A percentile compares a stretch with the other conserved stretches of the same genome.
phyloP scores from a whole-genome alignment of 106 monocot genomes.

The Platanthera zijinensis region DNA sequence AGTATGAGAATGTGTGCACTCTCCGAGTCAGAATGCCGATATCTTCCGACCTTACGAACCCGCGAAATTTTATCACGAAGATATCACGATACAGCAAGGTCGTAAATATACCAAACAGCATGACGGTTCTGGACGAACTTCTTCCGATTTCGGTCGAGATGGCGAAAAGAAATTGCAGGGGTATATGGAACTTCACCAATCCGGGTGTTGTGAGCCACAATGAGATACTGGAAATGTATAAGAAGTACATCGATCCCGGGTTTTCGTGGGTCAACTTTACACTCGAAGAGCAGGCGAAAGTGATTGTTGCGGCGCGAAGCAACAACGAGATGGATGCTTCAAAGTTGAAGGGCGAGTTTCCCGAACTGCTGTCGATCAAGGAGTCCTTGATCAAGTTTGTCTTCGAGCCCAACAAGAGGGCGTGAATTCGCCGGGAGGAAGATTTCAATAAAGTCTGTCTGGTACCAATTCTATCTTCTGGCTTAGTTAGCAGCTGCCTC shows the following conservation, averaged over 20 bases:
- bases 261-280: slow-evolving; percentile 11
- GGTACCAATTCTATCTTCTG: background rate
- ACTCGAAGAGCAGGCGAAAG: slow-evolving; percentile 17
- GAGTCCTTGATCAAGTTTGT: slow-evolving; percentile 15
- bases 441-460: background rate
- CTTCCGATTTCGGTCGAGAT: slow-evolving; percentile 13
- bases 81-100: slow-evolving; percentile 15
- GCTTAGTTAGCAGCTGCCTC: background rate
- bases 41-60: slow-evolving; percentile 18
- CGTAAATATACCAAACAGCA: slow-evolving; percentile 21
- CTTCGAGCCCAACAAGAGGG: slow-evolving; percentile 14
- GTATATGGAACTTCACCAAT: slow-evolving; percentile 22
- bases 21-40: slow-evolving; percentile 17
- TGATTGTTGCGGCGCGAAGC: slow-evolving; percentile 15
- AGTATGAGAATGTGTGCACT: slow-evolving; percentile 40
- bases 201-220: slow-evolving; percentile 16
- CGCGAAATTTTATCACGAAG: slow-evolving; percentile 21
- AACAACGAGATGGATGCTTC: slow-evolving; percentile 21
- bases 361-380: slow-evolving; percentile 12
- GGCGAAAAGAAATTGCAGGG: slow-evolving; percentile 17
- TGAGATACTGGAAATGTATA: slow-evolving; percentile 20
- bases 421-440: slow-evolving; percentile 12
- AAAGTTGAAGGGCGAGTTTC: slow-evolving; percentile 11
- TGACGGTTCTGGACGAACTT: slow-evolving; percentile 16
- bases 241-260: slow-evolving; percentile 4